phyloP scores from a whole-genome alignment of 495 filamentous ascomycete genomes.

The Tuber brumale region DNA sequence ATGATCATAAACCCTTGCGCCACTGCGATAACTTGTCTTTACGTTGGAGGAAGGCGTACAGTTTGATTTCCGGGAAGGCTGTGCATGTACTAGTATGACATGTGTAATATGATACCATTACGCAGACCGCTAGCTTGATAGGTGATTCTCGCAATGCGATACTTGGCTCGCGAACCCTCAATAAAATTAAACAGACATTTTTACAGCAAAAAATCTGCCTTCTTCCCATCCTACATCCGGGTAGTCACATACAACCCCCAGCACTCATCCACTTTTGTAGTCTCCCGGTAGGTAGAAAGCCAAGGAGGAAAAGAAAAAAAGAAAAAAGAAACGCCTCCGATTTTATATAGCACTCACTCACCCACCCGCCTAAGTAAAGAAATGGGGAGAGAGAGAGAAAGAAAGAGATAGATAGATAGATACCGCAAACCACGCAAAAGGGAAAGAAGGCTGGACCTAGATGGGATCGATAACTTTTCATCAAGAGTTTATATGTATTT shows the following conservation, averaged over 20 bases:
- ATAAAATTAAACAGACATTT: not conserved
- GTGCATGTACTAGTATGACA: not conserved
- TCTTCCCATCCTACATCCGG: not conserved
- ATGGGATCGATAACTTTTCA: not conserved
- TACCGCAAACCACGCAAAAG: not conserved
- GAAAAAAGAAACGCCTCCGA: not conserved
- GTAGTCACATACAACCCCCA: not conserved
- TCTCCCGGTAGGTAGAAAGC: not conserved
- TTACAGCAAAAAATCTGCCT: not conserved
- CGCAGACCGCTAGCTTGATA: not conserved
- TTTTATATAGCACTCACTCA: not conserved
- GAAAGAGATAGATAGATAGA: not conserved
- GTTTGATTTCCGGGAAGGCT: not conserved
- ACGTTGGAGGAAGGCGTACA: not conserved
- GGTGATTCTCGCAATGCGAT: not conserved
- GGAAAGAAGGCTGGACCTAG: not conserved
- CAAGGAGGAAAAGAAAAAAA: not conserved
- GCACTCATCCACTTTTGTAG: not conserved
- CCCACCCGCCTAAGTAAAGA: not conserved
- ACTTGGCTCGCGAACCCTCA: not conserved
- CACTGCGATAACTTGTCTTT: not conserved
- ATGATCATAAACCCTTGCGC: not conserved
- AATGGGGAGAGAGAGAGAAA: not conserved
- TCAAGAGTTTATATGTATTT: not conserved
- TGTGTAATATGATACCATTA: not conserved